phyloP scores from a whole-genome alignment of 179 eudicot genomes.

The Nepenthes alata region DNA sequence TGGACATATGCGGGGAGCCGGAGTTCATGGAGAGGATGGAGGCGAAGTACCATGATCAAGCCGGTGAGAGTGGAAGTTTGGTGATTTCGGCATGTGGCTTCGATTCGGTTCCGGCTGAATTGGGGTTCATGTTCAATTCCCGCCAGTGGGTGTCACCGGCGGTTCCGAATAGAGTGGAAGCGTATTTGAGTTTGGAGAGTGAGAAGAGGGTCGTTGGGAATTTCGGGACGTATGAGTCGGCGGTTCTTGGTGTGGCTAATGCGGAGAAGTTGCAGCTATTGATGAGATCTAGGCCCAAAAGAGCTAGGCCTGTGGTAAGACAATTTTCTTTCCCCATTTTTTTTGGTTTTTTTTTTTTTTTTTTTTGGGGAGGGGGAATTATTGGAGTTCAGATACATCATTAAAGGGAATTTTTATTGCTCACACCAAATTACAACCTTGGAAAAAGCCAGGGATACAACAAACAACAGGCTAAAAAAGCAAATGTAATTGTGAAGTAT shows the following conservation, averaged over 20 bases:
- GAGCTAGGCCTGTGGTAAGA: slow-evolving; percentile 44
- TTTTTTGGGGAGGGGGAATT: too few relatives aligned
- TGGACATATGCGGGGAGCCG: slow-evolving; percentile 84
- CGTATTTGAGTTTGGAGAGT: slow-evolving; percentile 68
- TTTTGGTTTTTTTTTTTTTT: too few relatives aligned
- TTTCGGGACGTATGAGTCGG: slow-evolving; percentile 67
- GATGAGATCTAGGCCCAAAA: slow-evolving; percentile 48
- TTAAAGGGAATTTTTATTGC: too few relatives aligned
- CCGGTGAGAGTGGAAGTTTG: slow-evolving; percentile 48
- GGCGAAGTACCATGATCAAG: slow-evolving; percentile 32
- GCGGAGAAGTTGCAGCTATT: slow-evolving; percentile 31
- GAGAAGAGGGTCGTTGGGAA: slow-evolving; percentile 57
- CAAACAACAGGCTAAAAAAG: too few relatives aligned
- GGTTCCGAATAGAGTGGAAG: slow-evolving; percentile 42
- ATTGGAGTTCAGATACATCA: too few relatives aligned
- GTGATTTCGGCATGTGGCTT: slow-evolving; percentile 83
- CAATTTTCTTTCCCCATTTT: not conserved
- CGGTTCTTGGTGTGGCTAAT: slow-evolving; percentile 81
- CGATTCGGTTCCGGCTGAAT: slow-evolving; percentile 79
- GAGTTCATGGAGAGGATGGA: slow-evolving; percentile 85
- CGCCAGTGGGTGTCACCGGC: slow-evolving; percentile 39
- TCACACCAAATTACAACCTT: too few relatives aligned
- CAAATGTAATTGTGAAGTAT: too few relatives aligned
- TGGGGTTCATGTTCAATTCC: slow-evolving; percentile 56
- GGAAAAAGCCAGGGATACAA: too few relatives aligned